Conservation (phyloP, 371 early-diverging fungal genomes). For the Vittaforma corneae region DNA sequence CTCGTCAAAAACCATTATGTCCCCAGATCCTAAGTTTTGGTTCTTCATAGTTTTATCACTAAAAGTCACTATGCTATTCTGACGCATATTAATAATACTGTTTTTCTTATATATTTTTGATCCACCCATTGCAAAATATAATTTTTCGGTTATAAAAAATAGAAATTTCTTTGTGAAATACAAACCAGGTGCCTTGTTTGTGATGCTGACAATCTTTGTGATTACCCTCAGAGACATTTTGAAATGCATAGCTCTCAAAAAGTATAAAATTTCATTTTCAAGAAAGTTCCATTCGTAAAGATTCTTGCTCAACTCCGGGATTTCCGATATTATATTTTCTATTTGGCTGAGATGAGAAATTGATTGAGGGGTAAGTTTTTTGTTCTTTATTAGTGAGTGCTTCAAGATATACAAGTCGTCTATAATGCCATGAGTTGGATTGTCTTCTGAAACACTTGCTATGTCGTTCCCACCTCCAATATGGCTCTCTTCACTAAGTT, state of each 20-base stretch:
- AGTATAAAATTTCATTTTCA: neutral
- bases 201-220: neutral
- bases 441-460: neutral
- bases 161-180: slow-evolving; percentile 16
- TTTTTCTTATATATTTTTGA: neutral
- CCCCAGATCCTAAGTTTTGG: no score
- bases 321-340: neutral
- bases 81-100: no score
- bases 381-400: neutral
- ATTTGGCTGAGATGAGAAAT: neutral
- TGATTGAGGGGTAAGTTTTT: neutral
- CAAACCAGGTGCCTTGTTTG: neutral
- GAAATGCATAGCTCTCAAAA: neutral
- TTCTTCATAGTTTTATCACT: no score
- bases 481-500: no score
- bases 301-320: neutral
- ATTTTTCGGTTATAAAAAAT: slow-evolving; percentile 20
- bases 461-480: neutral
- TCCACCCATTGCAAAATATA: neutral
- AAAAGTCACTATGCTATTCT: no score
- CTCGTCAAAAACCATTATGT: no score
- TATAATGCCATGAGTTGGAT: neutral
- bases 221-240: neutral
- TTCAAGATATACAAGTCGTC: neutral
- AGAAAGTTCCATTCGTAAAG: slow-evolving; percentile 1